phyloP scores from a whole-genome alignment of 257 asterid species.

The Solanum infundibuliforme region DNA sequence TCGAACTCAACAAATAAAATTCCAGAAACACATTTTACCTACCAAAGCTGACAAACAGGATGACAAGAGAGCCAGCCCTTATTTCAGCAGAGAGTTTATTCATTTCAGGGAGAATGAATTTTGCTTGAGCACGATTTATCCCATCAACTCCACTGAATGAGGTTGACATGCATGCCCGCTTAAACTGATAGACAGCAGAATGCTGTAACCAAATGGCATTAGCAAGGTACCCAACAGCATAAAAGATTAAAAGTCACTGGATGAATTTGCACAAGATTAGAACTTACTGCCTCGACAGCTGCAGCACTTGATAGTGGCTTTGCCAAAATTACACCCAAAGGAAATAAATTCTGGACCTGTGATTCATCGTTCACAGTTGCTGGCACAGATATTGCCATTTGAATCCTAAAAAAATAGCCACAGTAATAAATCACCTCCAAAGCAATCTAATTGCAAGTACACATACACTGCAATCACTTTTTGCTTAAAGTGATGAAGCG shows the following conservation, averaged over 20 bases:
- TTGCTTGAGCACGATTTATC: conserved; percentile 45
- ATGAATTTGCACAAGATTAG: not conserved
- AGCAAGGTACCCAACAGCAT: not conserved
- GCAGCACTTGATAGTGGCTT: conserved; percentile 53
- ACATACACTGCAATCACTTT: not conserved
- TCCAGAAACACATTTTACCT: conserved; percentile 11
- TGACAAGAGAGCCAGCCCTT: conserved; percentile 65
- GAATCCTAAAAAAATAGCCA: conserved; percentile 39
- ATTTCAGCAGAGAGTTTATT: conserved; percentile 64
- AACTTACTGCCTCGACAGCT: conserved; percentile 48
- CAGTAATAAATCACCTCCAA: not conserved
- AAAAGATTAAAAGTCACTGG: not conserved
- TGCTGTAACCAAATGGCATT: conserved; percentile 39
- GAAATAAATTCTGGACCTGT: conserved; percentile 58
- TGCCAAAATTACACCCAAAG: conserved; percentile 78
- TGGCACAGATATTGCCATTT: conserved; percentile 69
- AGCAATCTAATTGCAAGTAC: not conserved
- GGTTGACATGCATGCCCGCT: conserved; percentile 53
- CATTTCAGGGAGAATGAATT: conserved; percentile 77
- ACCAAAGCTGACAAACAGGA: conserved; percentile 84
- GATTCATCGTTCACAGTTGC: conserved; percentile 53
- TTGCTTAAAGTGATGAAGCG: not conserved
- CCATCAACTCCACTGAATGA: conserved; percentile 50
- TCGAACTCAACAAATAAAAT: conserved; percentile 5
- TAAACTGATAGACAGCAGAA: conserved; percentile 57